Base-by-base conservation (phyloP, 1,284 basidiomycete genomes). In the Ceratobasidium sp. region DNA sequence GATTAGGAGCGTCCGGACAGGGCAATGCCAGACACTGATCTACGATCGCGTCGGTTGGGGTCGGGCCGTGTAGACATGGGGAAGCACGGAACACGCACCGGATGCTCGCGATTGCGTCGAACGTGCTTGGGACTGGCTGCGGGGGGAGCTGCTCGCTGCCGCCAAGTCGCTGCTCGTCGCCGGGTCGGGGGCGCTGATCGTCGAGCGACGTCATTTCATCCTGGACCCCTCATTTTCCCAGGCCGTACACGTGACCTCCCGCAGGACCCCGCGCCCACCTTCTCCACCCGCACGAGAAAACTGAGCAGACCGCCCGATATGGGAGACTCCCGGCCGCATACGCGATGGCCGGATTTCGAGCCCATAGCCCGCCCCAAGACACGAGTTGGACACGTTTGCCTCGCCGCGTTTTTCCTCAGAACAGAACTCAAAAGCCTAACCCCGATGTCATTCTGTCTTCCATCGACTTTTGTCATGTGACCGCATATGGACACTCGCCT, bases 381-480 rank as follows among this genome's bases (percentile, higher is more conserved):
- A 66, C 64, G 64, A 66, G 64, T 66, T 66, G 49, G 46, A 6
- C 65, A 69, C 65, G 63, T 65, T 65, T 65, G 41, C n/a, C 37
- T 46, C n/a, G 61, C 29, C 63, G 64, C 64, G 34, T 31, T 37
- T 66, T 66, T 66, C 64, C 34, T 0, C 27, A 43, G 64, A 59
- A 22, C 34, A 46, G 41, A 64, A 46, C 39, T 51, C 46, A 66
- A 66, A 66, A 66, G 64, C 29, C 19, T 66, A 66, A 66, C 43
- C 43, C 51, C 51, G 51, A 53, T 53, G 48, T n/a, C 8, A 6
- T 13, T 9, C 51, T 53, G 53, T 56, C 53, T 56, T 56, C 53
- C n/a, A 49, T 49, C 7, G 11, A n/a, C 48, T n/a, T 53, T 53
- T 9, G 53, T 31, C 53, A 56, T 56, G 27, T 29, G 27, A 56